Percentiles rank a stretch among this genome's conserved stretches.
Conservation (phyloP, 106 monocot genomes). For the Allium cepa region DNA sequence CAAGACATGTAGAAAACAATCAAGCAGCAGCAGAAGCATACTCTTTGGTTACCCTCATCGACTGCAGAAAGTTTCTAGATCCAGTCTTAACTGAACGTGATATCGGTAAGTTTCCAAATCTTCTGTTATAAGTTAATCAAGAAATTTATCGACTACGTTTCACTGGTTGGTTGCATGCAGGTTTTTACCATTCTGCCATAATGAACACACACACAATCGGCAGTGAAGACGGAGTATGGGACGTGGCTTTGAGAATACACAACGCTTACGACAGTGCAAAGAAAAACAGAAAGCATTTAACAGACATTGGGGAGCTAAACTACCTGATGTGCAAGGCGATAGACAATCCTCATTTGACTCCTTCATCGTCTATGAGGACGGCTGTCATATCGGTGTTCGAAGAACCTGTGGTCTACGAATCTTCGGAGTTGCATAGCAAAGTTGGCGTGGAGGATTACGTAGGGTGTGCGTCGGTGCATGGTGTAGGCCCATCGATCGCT, state of each 20-base stretch:
- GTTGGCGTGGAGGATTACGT: constrained; percentile 63
- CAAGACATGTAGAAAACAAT: constrained; percentile 38
- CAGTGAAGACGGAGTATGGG: constrained; percentile 68
- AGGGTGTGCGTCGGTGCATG: constrained; percentile 69
- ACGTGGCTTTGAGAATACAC: constrained; percentile 50
- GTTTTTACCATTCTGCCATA: constrained; percentile 80
- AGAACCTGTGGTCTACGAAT: constrained; percentile 33
- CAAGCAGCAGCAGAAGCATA: constrained; percentile 52
- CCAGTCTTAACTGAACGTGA: constrained; percentile 34
- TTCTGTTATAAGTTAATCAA: too few species aligned
- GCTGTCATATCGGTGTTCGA: constrained; percentile 75
- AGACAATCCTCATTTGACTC: constrained; percentile 71
- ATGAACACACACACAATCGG: constrained; percentile 46
- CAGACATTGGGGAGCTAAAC: constrained; percentile 76
- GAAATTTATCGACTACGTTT: too few species aligned
- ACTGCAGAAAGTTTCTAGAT: constrained; percentile 63
- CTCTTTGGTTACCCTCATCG: constrained; percentile 49
- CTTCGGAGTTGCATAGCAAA: constrained; percentile 9
- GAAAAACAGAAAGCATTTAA: constrained; percentile 61
- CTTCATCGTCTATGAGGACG: constrained; percentile 58
- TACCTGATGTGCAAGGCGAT: constrained; percentile 85
- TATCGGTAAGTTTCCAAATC: constrained; percentile 28
- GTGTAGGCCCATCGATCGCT: constrained; percentile 65
- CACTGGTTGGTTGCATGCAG: constrained; percentile 19
- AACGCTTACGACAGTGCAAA: constrained; percentile 37